phyloP scores from a whole-genome alignment of 2,329 filamentous ascomycete genomes.

The Aureobasidium sp. region DNA sequence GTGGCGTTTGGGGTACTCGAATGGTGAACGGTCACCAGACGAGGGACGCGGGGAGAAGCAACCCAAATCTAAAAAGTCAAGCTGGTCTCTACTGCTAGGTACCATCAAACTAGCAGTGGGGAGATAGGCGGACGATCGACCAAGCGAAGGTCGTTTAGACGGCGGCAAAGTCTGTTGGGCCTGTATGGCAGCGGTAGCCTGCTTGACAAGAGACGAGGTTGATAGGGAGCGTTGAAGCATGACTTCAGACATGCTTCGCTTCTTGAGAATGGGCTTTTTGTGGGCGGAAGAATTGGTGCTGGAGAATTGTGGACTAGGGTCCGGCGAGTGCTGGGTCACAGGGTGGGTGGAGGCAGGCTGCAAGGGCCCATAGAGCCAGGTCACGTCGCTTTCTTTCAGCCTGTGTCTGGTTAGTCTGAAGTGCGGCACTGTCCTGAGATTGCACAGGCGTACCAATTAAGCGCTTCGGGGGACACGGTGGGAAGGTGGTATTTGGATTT shows the following conservation, averaged over 20 bases:
- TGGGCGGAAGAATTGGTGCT: constrained; percentile 60
- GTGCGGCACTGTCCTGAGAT: neutral
- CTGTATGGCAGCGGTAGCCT: constrained; percentile 77
- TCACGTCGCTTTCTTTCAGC: constrained; percentile 95
- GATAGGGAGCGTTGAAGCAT: constrained; percentile 88
- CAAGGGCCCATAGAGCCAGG: constrained; percentile 91
- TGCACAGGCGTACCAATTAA: constrained; percentile 71
- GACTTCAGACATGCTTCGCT: constrained; percentile 89
- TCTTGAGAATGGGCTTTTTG: constrained; percentile 92
- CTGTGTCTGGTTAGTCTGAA: constrained; percentile 41
- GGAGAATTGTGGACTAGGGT: constrained; percentile 47
- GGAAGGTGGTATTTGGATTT: constrained; percentile 81
- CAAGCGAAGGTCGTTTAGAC: constrained; percentile 42
- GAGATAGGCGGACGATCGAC: constrained; percentile 61
- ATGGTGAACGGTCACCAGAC: constrained; percentile 60
- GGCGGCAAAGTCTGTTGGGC: constrained; percentile 56
- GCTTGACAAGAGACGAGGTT: constrained; percentile 78
- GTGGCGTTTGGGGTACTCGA: constrained; percentile 61
- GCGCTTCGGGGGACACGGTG: constrained; percentile 80
- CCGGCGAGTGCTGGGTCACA: constrained; percentile 40
- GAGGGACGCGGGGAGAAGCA: constrained; percentile 49
- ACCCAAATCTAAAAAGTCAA: constrained; percentile 41
- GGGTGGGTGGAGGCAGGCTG: constrained; percentile 59
- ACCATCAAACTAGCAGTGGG: constrained; percentile 52
- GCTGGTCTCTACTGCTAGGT: constrained; percentile 53